A percentile compares a stretch with the other conserved stretches of the same genome.
phyloP scores from a whole-genome alignment of 2,329 filamentous ascomycete genomes.

The Cryphonectria carpinicola region DNA sequence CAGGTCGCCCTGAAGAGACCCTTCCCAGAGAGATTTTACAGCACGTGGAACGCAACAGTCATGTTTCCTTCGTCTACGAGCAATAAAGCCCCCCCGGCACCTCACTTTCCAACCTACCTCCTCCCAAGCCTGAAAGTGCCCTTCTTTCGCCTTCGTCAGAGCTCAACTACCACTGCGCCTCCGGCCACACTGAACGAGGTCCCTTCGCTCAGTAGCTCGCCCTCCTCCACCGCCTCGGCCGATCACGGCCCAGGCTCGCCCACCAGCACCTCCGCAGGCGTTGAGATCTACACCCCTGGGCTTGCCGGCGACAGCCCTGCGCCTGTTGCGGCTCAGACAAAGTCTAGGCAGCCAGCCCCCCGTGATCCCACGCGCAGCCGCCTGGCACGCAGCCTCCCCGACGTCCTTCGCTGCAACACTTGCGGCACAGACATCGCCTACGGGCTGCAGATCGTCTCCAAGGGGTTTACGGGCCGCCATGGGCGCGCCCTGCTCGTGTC shows the following conservation, averaged over 20 bases:
- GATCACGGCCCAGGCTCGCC: slow-evolving; percentile 35
- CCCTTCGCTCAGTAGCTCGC: slow-evolving; percentile 32
- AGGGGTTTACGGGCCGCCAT: slow-evolving; percentile 68
- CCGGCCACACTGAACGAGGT: slow-evolving; percentile 33
- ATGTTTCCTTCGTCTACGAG: slow-evolving; percentile 5
- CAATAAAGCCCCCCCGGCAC: slow-evolving; percentile 11
- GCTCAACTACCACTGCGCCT: slow-evolving; percentile 36
- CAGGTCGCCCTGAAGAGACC: neutral
- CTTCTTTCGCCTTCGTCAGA: slow-evolving; percentile 47
- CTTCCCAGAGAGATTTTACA: neutral
- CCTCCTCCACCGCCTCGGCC: slow-evolving; percentile 31
- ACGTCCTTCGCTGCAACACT: slow-evolving; percentile 61
- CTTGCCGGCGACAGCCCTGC: slow-evolving; percentile 30
- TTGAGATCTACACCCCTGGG: slow-evolving; percentile 31
- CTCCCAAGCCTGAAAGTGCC: slow-evolving; percentile 55
- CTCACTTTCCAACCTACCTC: slow-evolving; percentile 54
- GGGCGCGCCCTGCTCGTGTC: slow-evolving; percentile 66
- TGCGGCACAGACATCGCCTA: slow-evolving; percentile 67
- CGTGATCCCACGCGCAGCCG: slow-evolving; percentile 32
- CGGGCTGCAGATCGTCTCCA: slow-evolving; percentile 63
- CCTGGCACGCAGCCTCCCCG: slow-evolving; percentile 51
- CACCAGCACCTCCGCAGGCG: slow-evolving; percentile 27
- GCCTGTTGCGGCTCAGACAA: slow-evolving; percentile 31
- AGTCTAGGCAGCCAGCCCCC: slow-evolving; percentile 14
- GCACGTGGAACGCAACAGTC: neutral